These are phyloP conservation scores for Leccinum arenicola DNA, from an alignment of 768 basidiomycete species.

Conservation along the genomic window DNA sequence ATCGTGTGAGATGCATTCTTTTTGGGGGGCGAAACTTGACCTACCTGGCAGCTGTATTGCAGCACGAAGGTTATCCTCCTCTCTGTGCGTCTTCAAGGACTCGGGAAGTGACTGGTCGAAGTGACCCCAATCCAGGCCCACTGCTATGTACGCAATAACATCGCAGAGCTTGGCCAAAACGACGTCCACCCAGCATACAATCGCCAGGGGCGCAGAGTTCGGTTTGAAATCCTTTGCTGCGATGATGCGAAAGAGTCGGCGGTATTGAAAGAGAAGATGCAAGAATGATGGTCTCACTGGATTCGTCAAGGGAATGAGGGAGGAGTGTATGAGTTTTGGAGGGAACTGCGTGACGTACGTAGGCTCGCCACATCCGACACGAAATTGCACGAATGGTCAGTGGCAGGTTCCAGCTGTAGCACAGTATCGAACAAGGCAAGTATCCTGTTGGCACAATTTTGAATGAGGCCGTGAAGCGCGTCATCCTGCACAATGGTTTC, in stretches of 20 bases:
- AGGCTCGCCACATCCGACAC: constrained; percentile 15
- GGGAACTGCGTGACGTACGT: constrained; percentile 14
- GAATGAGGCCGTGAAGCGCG: constrained; percentile 33
- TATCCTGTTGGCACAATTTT: constrained; percentile 33
- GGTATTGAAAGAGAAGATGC: constrained; percentile 47
- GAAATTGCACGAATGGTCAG: constrained; percentile 5
- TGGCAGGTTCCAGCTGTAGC: constrained; percentile 4
- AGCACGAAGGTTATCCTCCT: constrained; percentile 53
- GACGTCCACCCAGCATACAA: constrained; percentile 68
- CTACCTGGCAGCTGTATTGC: constrained; percentile 69
- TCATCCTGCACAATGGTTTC: constrained; percentile 28
- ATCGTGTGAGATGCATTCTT: constrained; percentile 10
- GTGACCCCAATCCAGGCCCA: constrained; percentile 16
- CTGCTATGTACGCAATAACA: constrained; percentile 30
- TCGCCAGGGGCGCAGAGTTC: constrained; percentile 24
- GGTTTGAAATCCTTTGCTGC: constrained; percentile 33
- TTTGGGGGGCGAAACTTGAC: neutral
- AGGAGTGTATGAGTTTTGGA: neutral
- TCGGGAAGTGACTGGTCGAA: constrained; percentile 19
- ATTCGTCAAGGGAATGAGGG: constrained; percentile 7
- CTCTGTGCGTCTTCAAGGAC: constrained; percentile 39
- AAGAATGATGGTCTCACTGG: constrained; percentile 34
- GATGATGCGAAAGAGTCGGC: constrained; percentile 46
- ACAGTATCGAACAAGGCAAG: constrained; percentile 30
- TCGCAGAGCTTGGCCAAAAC: constrained; percentile 53